Evolutionary conservation across 2,329 filamentous ascomycete genomes (phyloP), one percentile per base, ranked within the genome.

Genomic region (Neocucurbitaria cava): DNA sequence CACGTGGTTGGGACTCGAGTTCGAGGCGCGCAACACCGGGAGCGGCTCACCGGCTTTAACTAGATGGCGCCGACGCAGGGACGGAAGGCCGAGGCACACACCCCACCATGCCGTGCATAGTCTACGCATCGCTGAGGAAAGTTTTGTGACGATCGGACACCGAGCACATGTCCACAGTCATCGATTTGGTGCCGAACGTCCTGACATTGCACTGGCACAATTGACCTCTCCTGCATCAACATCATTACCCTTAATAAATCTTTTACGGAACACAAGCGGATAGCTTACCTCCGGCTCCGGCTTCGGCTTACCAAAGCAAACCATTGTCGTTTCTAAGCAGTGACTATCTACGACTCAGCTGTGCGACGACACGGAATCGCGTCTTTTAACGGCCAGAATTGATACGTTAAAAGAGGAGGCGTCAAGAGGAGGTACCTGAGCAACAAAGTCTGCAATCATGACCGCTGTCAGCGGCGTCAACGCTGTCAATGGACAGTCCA

Each of bases 261-360:
- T 45, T 8, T 9, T 7, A 18, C 24, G 30, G 24, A 23, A 21
- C 15, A 31, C 8, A 3, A 9, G 41, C 50, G 46, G 30, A 40
- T 24, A n/a, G n/a, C n/a, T n/a, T n/a, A 8, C 15, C 20, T 40
- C 11, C 38, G 21, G 38, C 38, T 40, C 61, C 61, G 58, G 64
- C 38, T 40, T 62, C 59, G 57, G 64, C 60, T 63, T 65, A 70
- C 65, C 55, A 56, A 64, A 52, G 48, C 52, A 49, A 36, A 49
- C 35, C 58, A n/a, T 31, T 18, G 38, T 50, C 44, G 53, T 64
- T 66, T 44, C 60, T 66, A 64, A 65, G 63, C 63, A 40, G 42
- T 39, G 43, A 42, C 35, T 30, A 42, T 59, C 31, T 36, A 30
- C 38, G 36, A 45, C 40, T 48, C 41, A 39, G 46, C 41, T 26